Percentiles rank a stretch among this genome's conserved stretches.
phyloP scores from a whole-genome alignment of 768 basidiomycete species.

The Clitopilus passeckerianus region DNA sequence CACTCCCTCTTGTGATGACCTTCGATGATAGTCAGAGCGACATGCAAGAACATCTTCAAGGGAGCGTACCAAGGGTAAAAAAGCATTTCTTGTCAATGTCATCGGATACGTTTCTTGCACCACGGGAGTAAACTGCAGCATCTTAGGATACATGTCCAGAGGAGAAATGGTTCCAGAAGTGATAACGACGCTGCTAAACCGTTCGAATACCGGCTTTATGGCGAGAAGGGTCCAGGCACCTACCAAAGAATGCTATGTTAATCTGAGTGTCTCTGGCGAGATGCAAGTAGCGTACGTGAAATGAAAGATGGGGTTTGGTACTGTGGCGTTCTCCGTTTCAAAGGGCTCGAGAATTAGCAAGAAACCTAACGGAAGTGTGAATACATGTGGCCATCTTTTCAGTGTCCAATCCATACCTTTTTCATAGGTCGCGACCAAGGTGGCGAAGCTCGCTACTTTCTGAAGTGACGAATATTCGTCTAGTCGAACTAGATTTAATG shows the following conservation, averaged over 20 bases:
- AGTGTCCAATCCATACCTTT: constrained; percentile 55
- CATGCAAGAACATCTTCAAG: constrained; percentile 1
- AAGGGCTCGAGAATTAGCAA: constrained; percentile 96
- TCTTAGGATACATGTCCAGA: constrained; percentile 99
- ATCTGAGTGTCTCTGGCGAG: constrained; percentile 2
- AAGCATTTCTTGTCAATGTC: constrained; percentile 95
- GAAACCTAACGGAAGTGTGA: constrained; percentile 57
- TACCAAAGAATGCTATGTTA: constrained; percentile 24
- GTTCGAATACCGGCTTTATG: constrained; percentile 96
- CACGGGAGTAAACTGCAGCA: constrained; percentile 96
- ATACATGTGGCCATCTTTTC: neutral
- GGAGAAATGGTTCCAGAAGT: constrained; percentile 99
- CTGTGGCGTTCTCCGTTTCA: constrained; percentile 97
- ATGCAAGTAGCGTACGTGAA: constrained; percentile 62
- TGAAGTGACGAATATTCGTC: constrained; percentile 92
- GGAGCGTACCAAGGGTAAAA: constrained; percentile 78
- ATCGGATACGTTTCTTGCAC: constrained; percentile 97
- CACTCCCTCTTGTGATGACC: constrained; percentile 97
- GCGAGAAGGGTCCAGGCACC: constrained; percentile 98
- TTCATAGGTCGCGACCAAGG: constrained; percentile 95
- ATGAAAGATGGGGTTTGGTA: constrained; percentile 98
- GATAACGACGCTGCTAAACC: constrained; percentile 97
- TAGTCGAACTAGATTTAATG: constrained; percentile 80
- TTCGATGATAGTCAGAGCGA: constrained; percentile 23
- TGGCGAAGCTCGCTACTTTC: constrained; percentile 95